Base-by-base conservation (phyloP, 2,329 filamentous ascomycete genomes). In the Elsinoe arachidis region DNA sequence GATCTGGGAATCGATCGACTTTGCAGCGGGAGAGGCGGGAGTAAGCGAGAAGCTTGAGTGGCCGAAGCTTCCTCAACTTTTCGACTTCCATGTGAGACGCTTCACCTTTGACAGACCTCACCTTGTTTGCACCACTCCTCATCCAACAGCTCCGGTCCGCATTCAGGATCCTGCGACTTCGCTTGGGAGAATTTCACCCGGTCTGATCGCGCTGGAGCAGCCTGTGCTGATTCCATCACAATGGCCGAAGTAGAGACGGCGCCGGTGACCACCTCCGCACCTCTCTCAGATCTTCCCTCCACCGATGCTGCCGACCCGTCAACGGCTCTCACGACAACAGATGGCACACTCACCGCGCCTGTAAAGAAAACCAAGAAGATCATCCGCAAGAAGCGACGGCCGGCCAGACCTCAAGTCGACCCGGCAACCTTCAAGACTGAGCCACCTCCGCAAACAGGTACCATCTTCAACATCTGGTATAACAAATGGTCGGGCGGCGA, bases 401-500 rank as follows among this genome's bases (percentile, higher is more conserved):
- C 93, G 33, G 93, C 93, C 47, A 84, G 92, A 59, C 87, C 88
- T 0, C 93, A 99, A 74, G 86, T 96, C 66, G 93, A 99, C 68
- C 84, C 90, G 1, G 84, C 86, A 39, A 85, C 85, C 43, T 81
- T 95, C 73, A 88, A 87, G 65, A 86, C 86, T 34, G 90, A 96
- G 65, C 87, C 88, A 3, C 90, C 91, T 14, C 88, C 89, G 1
- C 91, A 97, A 67, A 97, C 92, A 0, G 93, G 93, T 55, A 95
- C 89, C 0, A 90, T 91, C 59, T 99, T 93, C 80, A 99, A 99
- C 73, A 95, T 95, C 67, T 96, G 91, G 92, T 96, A 96, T 75
- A 96, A 96, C 76, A 97, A 96, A 74, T 97, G 92, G 91, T 87
- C 86, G 0, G 93, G 93, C 63, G 93, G 93, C 67, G 93, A 99